Evolutionary conservation across 2,329 filamentous ascomycete genomes (phyloP), one percentile per base, ranked within the genome.

Genomic region (Ceratocystis ficicola): DNA sequence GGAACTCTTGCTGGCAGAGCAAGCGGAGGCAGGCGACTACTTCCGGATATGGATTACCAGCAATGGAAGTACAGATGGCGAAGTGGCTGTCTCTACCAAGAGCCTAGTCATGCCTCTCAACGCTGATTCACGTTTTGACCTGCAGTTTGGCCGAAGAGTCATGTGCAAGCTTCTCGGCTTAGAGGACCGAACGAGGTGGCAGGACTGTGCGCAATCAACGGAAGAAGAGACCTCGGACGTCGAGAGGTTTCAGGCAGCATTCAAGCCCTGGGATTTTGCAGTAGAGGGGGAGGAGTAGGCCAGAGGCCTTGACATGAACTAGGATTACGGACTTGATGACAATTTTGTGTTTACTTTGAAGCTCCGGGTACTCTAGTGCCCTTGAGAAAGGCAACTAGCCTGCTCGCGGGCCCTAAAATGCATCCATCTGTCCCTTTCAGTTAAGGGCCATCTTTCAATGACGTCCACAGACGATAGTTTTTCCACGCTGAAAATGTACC

Each of bases 121-220:
- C 67, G 78, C 85, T 30, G 85, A 83, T 20, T 83, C 88, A 69
- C 83, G 87, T 15, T 97, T 99, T 73, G 91, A 96, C 73, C 76
- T 96, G 59, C 93, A 97, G 73, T 97, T 95, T 72, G 91, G 89
- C 3, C 82, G 95, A 50, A 84, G 86, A 57, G 94, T 96, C 3
- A 78, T 97, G 74, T 93, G 90, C 1, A 96, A 96, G 76, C 78
- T 99, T 63, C 79, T 99, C 63, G 84, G 85, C 2, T 76, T 97
- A 59, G 90, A 96, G 74, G 78, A 83, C 57, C 81, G 94, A n/a
- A 77, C 87, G 64, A 80, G 90, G 70, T 99, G 94, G 94, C 86
- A 86, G 74, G 88, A 95, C 70, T 93, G 90, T 70, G 82, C 80
- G 41, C 92, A 97, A 77, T 83, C 83, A 0, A 79, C 86, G 66